A percentile compares a stretch with the other conserved stretches of the same genome.
These are phyloP conservation scores for Wickerhamomyces ciferrii DNA, from an alignment of 805 yeast species.

Conservation along the genomic window DNA sequence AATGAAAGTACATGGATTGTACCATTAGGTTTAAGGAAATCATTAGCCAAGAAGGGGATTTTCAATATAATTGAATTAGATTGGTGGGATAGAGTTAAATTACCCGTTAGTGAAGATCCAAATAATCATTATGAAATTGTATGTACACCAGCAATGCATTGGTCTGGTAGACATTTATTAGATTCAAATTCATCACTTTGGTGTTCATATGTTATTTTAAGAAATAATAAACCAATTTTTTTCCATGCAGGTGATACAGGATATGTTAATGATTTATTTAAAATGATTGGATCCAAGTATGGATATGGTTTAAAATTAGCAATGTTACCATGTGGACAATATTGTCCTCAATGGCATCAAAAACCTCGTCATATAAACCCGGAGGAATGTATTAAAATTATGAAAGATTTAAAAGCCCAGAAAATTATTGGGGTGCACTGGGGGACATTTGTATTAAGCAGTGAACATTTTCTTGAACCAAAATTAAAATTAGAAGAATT, in stretches of 20 bases:
- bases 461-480: slow-evolving; percentile 86
- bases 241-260: slow-evolving; percentile 98
- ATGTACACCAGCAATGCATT: slow-evolving; percentile 93
- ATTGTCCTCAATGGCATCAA: slow-evolving; percentile 93
- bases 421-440: slow-evolving; percentile 87
- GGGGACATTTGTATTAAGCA: slow-evolving; percentile 91
- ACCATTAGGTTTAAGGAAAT: slow-evolving; percentile 69
- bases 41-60: slow-evolving; percentile 54
- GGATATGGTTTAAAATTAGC: slow-evolving; percentile 61
- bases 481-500: slow-evolving; percentile 48
- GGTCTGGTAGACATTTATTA: slow-evolving; percentile 84
- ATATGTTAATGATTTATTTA: slow-evolving; percentile 68
- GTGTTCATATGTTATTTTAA: slow-evolving; percentile 78
- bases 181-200: slow-evolving; percentile 82
- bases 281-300: slow-evolving; percentile 54
- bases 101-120: slow-evolving; percentile 25
- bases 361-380: slow-evolving; percentile 86
- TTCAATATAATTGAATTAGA: slow-evolving; percentile 68
- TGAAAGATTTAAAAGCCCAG: slow-evolving; percentile 53
- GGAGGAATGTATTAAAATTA: slow-evolving; percentile 64
- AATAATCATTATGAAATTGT: slow-evolving; percentile 66
- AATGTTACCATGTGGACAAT: slow-evolving; percentile 90
- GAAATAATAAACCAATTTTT: slow-evolving; percentile 63
- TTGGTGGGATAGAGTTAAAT: slow-evolving; percentile 80
- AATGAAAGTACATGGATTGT: slow-evolving; percentile 76